Conservation (phyloP, 805 yeast genomes). For the Starmerella potacharoeniae region DNA sequence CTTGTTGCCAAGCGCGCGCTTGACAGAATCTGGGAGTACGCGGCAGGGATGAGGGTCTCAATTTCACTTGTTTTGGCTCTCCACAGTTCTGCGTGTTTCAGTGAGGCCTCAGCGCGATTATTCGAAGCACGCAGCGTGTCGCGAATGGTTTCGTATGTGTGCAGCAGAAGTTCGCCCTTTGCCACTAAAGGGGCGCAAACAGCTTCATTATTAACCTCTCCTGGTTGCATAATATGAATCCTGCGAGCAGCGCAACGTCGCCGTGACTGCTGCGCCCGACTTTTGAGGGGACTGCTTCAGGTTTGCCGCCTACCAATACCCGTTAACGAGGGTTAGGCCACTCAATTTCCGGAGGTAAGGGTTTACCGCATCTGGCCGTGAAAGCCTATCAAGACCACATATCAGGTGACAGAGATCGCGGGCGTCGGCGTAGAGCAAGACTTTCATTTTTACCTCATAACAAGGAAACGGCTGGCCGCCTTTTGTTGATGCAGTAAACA, state of each 20-base stretch:
- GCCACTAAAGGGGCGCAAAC: neutral
- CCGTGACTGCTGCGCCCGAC: too few species aligned
- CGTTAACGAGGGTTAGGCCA: neutral
- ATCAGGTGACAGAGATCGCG: neutral
- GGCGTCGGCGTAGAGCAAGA: neutral
- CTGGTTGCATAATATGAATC: neutral
- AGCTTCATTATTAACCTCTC: neutral
- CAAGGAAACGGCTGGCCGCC: too few species aligned
- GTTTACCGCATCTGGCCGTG: neutral
- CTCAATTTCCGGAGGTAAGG: neutral
- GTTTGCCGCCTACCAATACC: too few species aligned
- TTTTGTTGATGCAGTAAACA: too few species aligned
- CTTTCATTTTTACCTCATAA: neutral
- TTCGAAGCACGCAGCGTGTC: conserved; percentile 4
- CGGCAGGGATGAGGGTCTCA: conserved; percentile 9
- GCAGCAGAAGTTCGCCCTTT: neutral
- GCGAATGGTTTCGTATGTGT: neutral
- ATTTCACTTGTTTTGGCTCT: neutral
- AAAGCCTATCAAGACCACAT: neutral
- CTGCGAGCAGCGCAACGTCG: too few species aligned
- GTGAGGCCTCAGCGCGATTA: conserved; percentile 7
- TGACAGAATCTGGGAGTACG: conserved; percentile 10
- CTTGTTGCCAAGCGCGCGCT: neutral
- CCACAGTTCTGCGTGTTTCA: neutral
- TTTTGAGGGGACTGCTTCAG: too few species aligned